phyloP scores from a whole-genome alignment of 208 protist genomes.

The Strigomonas galati region DNA sequence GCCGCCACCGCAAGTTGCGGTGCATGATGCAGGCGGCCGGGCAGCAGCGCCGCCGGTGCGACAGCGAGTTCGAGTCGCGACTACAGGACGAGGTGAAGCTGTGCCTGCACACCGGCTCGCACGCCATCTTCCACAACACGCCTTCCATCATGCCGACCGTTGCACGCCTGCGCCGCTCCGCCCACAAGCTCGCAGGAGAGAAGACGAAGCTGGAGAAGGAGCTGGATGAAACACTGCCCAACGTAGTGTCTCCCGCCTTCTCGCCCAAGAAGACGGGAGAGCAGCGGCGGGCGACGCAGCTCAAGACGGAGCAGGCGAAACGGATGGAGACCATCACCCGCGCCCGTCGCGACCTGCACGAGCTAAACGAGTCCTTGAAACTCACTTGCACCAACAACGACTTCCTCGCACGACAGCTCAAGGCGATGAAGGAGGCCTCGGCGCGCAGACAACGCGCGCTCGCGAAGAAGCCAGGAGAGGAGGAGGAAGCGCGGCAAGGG shows the following conservation, averaged over 20 bases:
- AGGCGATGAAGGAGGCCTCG: too few species aligned
- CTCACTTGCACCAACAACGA: too few species aligned
- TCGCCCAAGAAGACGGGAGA: not conserved
- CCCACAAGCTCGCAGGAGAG: not conserved
- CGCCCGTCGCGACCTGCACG: too few species aligned
- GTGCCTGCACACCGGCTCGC: not conserved
- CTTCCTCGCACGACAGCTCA: too few species aligned
- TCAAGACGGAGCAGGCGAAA: slow-evolving; percentile 3
- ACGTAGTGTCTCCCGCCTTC: not conserved
- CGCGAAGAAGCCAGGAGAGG: not conserved
- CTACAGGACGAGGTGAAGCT: not conserved
- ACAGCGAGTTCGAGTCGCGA: not conserved
- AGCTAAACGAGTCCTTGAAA: too few species aligned
- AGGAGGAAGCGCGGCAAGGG: not conserved
- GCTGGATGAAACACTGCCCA: not conserved
- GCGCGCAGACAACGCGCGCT: too few species aligned
- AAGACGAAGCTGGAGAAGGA: slow-evolving; percentile 9
- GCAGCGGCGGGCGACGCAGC: not conserved
- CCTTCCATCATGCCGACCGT: too few species aligned
- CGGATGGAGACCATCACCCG: not conserved
- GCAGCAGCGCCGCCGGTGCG: not conserved
- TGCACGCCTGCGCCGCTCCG: not conserved
- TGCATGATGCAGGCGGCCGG: not conserved
- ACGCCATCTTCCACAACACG: too few species aligned
- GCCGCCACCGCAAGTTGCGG: not conserved